phyloP scores from a whole-genome alignment of 441 rosid species.

The Syzygium malaccense region DNA sequence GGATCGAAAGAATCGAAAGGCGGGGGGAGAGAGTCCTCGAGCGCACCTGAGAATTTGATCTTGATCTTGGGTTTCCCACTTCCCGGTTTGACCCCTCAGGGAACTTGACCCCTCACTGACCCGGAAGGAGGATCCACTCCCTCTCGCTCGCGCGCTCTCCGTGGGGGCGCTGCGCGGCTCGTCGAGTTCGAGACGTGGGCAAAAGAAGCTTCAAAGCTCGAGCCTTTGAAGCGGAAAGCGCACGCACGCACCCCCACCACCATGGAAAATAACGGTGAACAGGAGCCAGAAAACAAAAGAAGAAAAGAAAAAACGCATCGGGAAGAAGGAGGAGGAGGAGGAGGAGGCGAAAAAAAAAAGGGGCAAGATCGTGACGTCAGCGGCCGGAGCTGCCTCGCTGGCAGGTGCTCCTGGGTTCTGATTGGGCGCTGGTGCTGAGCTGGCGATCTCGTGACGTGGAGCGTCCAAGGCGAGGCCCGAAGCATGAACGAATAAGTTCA shows the following conservation, averaged over 20 bases:
- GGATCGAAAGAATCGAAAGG: not conserved
- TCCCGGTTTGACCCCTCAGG: not conserved
- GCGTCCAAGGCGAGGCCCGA: not conserved
- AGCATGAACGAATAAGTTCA: not conserved
- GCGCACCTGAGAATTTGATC: slow-evolving; percentile 16
- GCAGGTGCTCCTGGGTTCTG: slow-evolving; percentile 7
- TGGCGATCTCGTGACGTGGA: not conserved
- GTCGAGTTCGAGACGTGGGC: not conserved
- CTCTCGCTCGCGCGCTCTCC: not conserved
- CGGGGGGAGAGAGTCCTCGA: not conserved
- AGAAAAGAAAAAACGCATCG: too few relatives aligned
- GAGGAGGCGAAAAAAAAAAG: too few relatives aligned
- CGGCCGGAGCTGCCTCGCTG: slow-evolving; percentile 2
- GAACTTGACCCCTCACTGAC: not conserved
- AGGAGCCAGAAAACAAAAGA: not conserved
- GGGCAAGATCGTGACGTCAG: not conserved
- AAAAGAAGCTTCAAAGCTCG: not conserved
- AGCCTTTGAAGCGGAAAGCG: not conserved
- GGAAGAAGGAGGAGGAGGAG: too few relatives aligned
- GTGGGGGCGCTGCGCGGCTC: not conserved
- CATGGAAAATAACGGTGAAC: not conserved
- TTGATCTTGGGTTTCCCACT: not conserved
- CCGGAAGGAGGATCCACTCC: not conserved
- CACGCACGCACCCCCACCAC: not conserved
- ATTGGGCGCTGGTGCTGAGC: slow-evolving; percentile 9